A percentile compares a stretch with the other conserved stretches of the same genome.
Conservation (phyloP, 768 basidiomycete species). For the Coprinopsis strossmayeri region DNA sequence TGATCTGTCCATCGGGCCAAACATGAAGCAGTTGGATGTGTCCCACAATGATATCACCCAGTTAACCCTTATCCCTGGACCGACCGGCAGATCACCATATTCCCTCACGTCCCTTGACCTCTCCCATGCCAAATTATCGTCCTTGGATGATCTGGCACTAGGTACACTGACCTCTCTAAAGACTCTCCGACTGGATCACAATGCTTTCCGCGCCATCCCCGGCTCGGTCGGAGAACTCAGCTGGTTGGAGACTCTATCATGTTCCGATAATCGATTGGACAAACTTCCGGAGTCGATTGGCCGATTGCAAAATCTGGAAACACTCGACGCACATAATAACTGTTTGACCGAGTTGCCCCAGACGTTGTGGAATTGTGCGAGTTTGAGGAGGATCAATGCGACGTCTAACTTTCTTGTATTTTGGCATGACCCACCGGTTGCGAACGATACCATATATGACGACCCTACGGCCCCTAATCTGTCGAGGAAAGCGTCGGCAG, state of each 20-base stretch:
- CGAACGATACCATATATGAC: background rate
- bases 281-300: conserved; percentile 74
- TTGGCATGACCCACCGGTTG: conserved; percentile 61
- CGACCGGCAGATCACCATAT: conserved; percentile 35
- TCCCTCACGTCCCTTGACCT: conserved; percentile 23
- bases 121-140: conserved; percentile 37
- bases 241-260: conserved; percentile 67
- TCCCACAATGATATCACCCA: conserved; percentile 89
- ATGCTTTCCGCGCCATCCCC: conserved; percentile 78
- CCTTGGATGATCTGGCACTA: conserved; percentile 69
- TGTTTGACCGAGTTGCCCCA: conserved; percentile 70
- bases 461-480: conserved; percentile 13
- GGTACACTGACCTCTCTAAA: conserved; percentile 67
- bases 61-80: conserved; percentile 52
- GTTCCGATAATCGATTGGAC: conserved; percentile 86
- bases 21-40: conserved; percentile 60
- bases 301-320: conserved; percentile 62
- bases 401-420: conserved; percentile 79
- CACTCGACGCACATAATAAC: conserved; percentile 88
- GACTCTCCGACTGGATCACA: conserved; percentile 74
- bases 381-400: conserved; percentile 67
- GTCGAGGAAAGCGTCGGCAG: conserved; percentile 27
- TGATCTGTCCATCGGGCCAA: conserved; percentile 68
- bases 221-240: conserved; percentile 73
- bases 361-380: conserved; percentile 79